Percentiles rank a stretch among this genome's conserved stretches.
These are phyloP conservation scores for Eucalyptus albens DNA, from an alignment of 345 rosid species.

Conservation along the genomic window DNA sequence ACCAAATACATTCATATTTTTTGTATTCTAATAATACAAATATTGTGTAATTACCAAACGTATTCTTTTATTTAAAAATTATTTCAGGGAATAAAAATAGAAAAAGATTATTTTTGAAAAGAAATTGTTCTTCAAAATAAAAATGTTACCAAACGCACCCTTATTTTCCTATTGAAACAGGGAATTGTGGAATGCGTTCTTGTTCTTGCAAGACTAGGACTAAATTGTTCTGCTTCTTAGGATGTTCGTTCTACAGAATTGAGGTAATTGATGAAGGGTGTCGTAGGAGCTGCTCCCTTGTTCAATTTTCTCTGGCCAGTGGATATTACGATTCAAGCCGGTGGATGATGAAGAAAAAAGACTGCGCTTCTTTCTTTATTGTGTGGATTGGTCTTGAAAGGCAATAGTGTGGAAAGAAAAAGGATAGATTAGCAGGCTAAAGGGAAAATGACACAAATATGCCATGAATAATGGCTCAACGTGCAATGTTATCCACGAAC, in stretches of 20 bases:
- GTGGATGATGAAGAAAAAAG: background rate
- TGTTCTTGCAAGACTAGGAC: background rate
- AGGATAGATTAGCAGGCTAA: background rate
- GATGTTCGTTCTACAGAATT: background rate
- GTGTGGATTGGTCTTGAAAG: background rate
- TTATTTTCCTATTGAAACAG: background rate
- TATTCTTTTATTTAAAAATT: too few species aligned
- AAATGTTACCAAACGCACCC: too few species aligned
- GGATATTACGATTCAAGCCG: background rate
- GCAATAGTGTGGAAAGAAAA: background rate
- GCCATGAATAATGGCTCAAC: rapidly evolving
- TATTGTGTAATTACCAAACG: too few species aligned
- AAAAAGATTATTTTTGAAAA: too few species aligned
- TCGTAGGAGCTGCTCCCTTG: background rate
- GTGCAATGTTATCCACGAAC: background rate
- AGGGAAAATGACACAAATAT: background rate
- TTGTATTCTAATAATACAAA: too few species aligned
- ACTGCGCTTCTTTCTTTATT: background rate
- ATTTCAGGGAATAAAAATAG: too few species aligned
- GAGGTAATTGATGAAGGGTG: background rate
- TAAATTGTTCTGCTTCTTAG: background rate
- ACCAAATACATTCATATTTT: too few species aligned
- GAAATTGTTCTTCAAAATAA: rapidly evolving
- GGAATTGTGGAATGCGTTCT: background rate
- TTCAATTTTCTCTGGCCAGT: background rate